Base-by-base conservation (phyloP, 140 eudicot genomes). In the Eryngium alpinum region DNA sequence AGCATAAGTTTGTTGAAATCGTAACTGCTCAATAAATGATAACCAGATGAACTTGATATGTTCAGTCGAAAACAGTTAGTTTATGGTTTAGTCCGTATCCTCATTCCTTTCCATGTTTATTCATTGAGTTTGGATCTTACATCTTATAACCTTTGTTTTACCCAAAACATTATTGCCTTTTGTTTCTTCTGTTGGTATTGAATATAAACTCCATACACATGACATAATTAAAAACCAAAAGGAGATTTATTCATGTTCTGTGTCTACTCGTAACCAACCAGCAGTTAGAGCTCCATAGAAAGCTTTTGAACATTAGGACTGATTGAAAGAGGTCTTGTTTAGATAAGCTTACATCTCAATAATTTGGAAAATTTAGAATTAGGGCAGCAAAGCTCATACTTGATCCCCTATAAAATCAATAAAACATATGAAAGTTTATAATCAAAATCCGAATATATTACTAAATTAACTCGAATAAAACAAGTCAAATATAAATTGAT, bases 231-330 rank as follows among this genome's bases (percentile, higher is more conserved):
- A 38, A 7, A 38, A 38, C 46, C 46, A 29, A 67, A 67, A 29
- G 32, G 18, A 66, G 29, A 28, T 38, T 2, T 10, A 11, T 15
- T 79, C 38, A 7, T 2, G 46, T 38, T 38, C 46, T 38, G 46
- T 38, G 7, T 38, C 46, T 38, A 38, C 46, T 38, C 72, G 38
- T 5, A 50, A 38, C 33, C 22, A 33, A 59, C 75, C 82, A 33
- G 76, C 77, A 92, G 97, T 38, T 87, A 77, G 91, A 88, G 80
- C 84, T 90, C 52, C 86, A 80, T 79, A 81, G 83, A 81, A 87
- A 87, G 84, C 74, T 85, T 89, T 97, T 90, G 87, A 87, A 85
- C 86, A 88, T 83, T 57, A n/a, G n/a, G n/a, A n/a, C n/a, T n/a
- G n/a, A n/a, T n/a, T n/a, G n/a, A n/a, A n/a, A n/a, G n/a, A n/a